These are phyloP conservation scores for Schizochytrium sp. DNA, from an alignment of 108 stramenopile genomes.

Conservation along the genomic window DNA sequence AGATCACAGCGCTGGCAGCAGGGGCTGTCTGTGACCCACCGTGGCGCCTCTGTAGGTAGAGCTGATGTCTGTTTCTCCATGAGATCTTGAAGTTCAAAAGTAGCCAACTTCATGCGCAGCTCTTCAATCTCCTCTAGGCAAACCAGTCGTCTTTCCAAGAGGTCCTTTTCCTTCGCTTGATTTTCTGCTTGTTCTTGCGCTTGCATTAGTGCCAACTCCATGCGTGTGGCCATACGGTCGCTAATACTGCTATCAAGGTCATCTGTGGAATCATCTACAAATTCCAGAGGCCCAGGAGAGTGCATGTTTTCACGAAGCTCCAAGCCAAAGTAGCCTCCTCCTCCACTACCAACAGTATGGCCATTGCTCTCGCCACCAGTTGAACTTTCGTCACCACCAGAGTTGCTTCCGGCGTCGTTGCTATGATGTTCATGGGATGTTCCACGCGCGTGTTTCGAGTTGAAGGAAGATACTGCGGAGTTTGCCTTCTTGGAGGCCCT, in stretches of 20 bases:
- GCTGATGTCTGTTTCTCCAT: not conserved
- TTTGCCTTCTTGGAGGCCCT: not conserved
- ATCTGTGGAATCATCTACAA: not conserved
- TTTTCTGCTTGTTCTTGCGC: conserved; percentile 45
- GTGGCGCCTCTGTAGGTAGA: not conserved
- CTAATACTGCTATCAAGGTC: not conserved
- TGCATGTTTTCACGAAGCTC: too few relatives aligned
- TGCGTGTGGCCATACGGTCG: not conserved
- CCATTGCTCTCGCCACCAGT: too few relatives aligned
- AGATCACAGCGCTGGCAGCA: conserved; percentile 2
- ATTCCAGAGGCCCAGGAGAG: not conserved
- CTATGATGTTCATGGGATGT: not conserved
- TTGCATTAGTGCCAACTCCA: conserved; percentile 39
- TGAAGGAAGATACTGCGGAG: not conserved
- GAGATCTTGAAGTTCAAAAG: conserved; percentile 18
- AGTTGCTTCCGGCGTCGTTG: not conserved
- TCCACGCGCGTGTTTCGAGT: not conserved
- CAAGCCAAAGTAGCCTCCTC: too few relatives aligned
- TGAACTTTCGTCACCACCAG: not conserved
- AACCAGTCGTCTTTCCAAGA: not conserved
- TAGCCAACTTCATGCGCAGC: conserved; percentile 40
- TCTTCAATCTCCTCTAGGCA: conserved; percentile 50
- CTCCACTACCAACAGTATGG: too few relatives aligned
- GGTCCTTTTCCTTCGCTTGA: not conserved
- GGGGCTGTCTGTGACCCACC: conserved; percentile 1